Evolutionary conservation across 2,329 filamentous ascomycete species (phyloP).

Genomic region (Xylaria sp.): DNA sequence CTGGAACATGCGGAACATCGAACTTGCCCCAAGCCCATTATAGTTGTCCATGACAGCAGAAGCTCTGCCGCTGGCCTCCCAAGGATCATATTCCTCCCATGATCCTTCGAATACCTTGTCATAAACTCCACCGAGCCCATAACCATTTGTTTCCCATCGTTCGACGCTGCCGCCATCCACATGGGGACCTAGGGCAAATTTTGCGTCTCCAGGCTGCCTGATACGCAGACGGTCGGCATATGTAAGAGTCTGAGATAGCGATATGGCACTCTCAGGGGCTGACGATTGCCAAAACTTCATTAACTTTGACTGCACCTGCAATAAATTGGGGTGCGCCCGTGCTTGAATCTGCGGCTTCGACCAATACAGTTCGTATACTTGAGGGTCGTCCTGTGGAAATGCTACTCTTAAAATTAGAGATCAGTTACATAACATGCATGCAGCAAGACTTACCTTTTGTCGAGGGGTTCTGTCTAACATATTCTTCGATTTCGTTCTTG

Average conservation of each 20-base stretch:
- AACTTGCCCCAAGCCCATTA: slow-evolving; percentile 82
- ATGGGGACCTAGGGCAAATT: slow-evolving; percentile 78
- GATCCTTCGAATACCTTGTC: slow-evolving; percentile 75
- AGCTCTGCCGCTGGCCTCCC: slow-evolving; percentile 77
- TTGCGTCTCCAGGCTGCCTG: slow-evolving; percentile 74
- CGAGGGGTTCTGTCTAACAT: slow-evolving; percentile 70
- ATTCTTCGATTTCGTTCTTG: slow-evolving; percentile 72
- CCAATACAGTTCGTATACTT: slow-evolving; percentile 83
- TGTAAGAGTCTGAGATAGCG: slow-evolving; percentile 64
- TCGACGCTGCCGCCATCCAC: slow-evolving; percentile 79
- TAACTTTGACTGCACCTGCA: slow-evolving; percentile 69
- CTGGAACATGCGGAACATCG: slow-evolving; percentile 88
- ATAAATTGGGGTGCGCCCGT: slow-evolving; percentile 71
- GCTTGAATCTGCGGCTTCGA: slow-evolving; percentile 74
- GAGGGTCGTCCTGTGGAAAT: slow-evolving; percentile 73
- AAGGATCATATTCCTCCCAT: slow-evolving; percentile 87
- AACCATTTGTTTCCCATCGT: slow-evolving; percentile 77
- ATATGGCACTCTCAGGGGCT: slow-evolving; percentile 59
- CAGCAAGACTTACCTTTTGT: slow-evolving; percentile 58
- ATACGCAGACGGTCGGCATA: slow-evolving; percentile 81
- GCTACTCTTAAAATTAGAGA: slow-evolving; percentile 52
- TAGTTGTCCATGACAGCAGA: slow-evolving; percentile 79
- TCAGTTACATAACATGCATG: background rate
- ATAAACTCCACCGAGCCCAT: slow-evolving; percentile 75
- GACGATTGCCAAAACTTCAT: slow-evolving; percentile 71